Base-by-base conservation (phyloP, 305 asterid species). In the Striga hermonthica region DNA sequence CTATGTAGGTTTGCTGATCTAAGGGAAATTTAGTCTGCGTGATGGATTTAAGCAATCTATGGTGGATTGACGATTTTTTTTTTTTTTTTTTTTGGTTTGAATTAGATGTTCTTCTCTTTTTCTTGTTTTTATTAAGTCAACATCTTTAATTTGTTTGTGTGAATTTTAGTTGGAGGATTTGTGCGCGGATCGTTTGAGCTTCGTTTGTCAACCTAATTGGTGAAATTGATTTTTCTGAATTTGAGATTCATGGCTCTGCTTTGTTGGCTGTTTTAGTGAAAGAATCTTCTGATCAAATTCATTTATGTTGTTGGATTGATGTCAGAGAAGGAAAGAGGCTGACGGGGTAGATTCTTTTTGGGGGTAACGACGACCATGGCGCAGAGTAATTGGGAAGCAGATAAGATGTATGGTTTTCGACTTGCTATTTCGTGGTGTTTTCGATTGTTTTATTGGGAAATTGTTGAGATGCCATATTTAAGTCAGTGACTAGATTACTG, bases 341-440 rank as follows among this genome's bases (percentile, higher is more conserved):
- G 60, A 66, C 48, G 40, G 74, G 64, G 62, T 61, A 45, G 56
- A 22, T 56, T 37, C 48, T 75, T 71, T 64, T 71, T 69, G 1
- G 68, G 43, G 66, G 22, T 52, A 34, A 71, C 65, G 56, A 48
- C 14, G 72, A 55, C 72, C 80, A 91, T 94, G 99, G 93, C 99
- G 35, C 97, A 85, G 91, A 94, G 95, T 80, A 88, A 89, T 74
- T 94, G 99, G 99, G 99, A 94, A 82, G 99, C 98, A 44, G 97
- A 94, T 81, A 94, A 91, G 87, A 94, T 94, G 99, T 94, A 85
- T 67, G 74, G 56, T 68, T 35, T 35, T 71, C 52, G 31, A 13
- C 11, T 41, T 9, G 9, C 49, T 39, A 6, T 62, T 60, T 35
- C 2, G 11, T 60, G 52, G 4, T 54, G 22, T 37, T 49, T 56